Conservation (phyloP, 345 rosid genomes). For the Tarenaya hassleriana region DNA sequence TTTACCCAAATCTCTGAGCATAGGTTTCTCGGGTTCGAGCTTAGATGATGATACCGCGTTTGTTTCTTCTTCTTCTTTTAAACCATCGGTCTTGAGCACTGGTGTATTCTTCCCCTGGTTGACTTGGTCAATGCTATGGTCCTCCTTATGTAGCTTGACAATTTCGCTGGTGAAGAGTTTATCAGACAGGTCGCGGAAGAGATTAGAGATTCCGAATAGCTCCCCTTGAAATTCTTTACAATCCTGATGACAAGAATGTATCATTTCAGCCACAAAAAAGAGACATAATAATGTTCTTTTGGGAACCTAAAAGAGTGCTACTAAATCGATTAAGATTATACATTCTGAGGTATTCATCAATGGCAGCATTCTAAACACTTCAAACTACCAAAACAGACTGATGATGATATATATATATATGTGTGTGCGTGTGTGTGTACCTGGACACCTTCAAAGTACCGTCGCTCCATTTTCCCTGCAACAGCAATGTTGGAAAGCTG, state of each 20-base stretch:
- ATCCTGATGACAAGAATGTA: constrained; percentile 48
- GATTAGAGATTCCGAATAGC: constrained; percentile 88
- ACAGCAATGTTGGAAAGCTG: constrained; percentile 96
- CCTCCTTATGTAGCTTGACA: constrained; percentile 43
- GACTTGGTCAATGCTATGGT: constrained; percentile 10
- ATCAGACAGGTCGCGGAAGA: constrained; percentile 85
- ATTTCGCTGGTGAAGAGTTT: constrained; percentile 84
- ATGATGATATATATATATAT: too few species aligned
- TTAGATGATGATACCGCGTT: constrained; percentile 17
- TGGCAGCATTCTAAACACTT: too few species aligned
- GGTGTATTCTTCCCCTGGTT: constrained; percentile 25
- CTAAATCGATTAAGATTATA: background rate
- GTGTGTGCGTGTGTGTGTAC: too few species aligned
- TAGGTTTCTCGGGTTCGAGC: constrained; percentile 25
- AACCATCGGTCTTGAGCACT: constrained; percentile 14
- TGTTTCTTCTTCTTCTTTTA: constrained; percentile 18
- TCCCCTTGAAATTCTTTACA: constrained; percentile 91
- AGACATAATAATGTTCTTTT: background rate
- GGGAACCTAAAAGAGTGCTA: too few species aligned
- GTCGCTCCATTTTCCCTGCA: constrained; percentile 85
- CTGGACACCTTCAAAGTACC: constrained; percentile 97
- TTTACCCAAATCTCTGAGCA: constrained; percentile 60
- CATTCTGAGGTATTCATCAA: background rate
- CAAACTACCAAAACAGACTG: too few species aligned
- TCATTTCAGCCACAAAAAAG: constrained; percentile 7